Percentiles rank a stretch among this genome's conserved stretches.
phyloP scores from a whole-genome alignment of 2,329 filamentous ascomycete genomes.

The Macrophomina phaseolina region DNA sequence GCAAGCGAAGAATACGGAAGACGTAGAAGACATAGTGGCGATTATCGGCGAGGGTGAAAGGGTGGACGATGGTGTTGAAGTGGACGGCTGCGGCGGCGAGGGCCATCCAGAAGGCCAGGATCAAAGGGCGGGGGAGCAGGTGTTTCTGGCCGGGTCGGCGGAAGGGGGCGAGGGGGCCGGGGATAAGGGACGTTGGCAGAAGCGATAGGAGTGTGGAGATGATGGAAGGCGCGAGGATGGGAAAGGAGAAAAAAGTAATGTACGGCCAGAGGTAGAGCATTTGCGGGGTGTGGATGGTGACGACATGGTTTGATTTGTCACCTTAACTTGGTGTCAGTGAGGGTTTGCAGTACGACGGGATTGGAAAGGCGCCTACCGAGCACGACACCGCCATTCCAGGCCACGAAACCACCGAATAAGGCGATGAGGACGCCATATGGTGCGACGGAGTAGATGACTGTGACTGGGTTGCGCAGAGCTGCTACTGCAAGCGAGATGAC shows the following conservation, averaged over 20 bases:
- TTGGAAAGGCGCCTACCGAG: constrained; percentile 62
- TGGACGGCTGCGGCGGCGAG: constrained; percentile 62
- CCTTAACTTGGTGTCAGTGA: constrained; percentile 55
- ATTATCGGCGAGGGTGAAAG: constrained; percentile 95
- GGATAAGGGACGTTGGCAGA: background rate
- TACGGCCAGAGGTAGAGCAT: constrained; percentile 96
- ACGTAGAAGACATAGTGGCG: constrained; percentile 97
- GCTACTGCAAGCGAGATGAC: constrained; percentile 69
- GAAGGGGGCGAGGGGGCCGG: background rate
- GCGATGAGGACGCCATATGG: constrained; percentile 67
- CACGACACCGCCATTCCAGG: constrained; percentile 90
- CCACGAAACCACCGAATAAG: constrained; percentile 75
- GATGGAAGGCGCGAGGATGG: constrained; percentile 56
- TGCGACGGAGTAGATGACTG: constrained; percentile 47
- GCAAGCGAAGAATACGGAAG: constrained; percentile 78
- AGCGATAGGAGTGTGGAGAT: constrained; percentile 3
- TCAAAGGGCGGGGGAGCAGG: constrained; percentile 42
- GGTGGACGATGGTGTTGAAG: constrained; percentile 92
- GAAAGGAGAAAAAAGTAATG: constrained; percentile 86
- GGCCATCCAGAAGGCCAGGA: constrained; percentile 29
- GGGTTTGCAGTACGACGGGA: constrained; percentile 1
- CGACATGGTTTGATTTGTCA: constrained; percentile 92
- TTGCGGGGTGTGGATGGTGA: constrained; percentile 86
- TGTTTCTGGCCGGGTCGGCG: constrained; percentile 13
- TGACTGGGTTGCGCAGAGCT: constrained; percentile 51